Base-by-base conservation (phyloP, 164 flowering plant genomes). In the Hamamelis virginiana region DNA sequence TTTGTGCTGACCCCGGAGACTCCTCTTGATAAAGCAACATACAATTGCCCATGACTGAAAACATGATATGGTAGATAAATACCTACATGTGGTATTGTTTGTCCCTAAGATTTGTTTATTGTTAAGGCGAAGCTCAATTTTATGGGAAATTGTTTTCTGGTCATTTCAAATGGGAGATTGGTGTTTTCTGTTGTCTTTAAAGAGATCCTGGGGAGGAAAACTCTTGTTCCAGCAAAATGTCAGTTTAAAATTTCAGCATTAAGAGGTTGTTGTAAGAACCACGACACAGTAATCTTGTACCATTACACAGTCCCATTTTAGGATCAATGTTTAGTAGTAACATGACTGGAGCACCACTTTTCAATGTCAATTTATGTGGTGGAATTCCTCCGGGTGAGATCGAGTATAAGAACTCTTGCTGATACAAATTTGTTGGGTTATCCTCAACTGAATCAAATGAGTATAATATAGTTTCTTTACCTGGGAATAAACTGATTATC, bases 341-440 rank as follows among this genome's bases (percentile, higher is more conserved):
- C 64, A 68, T 68, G 11, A 68, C 15, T 0, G 64, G 64, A 0
- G 8, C 22, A 59, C 64, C 56, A 9, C 23, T 25, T 14, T 59
- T 68, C 13, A 68, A 43, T 10, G 26, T 59, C 25, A 70, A 68
- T 41, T 59, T 63, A 19, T 70, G 66, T 14, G 68, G 73, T 33
- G 73, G 73, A 18, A 70, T 18, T 5, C 58, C 44, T 1, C 60
- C 38, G 12, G 47, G 61, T n/a, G 48, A 33, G 6, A 70, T 50
- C 12, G 52, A 62, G 10, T 62, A 51, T 9, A 70, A 64, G 26
- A 62, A 62, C 21, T 70, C 67, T 16, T 50, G 59, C 9, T 27
- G 48, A 22, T 62, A 62, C 9, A 63, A 41, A 62, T 70, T 26
- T 9, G 19, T 18, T 18, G 59, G 33, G n/a, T 63, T 51, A 38